A percentile compares a stretch with the other conserved stretches of the same genome.
These are phyloP conservation scores for Solidago caesia DNA, from an alignment of 129 eudicot genomes.

Conservation along the genomic window DNA sequence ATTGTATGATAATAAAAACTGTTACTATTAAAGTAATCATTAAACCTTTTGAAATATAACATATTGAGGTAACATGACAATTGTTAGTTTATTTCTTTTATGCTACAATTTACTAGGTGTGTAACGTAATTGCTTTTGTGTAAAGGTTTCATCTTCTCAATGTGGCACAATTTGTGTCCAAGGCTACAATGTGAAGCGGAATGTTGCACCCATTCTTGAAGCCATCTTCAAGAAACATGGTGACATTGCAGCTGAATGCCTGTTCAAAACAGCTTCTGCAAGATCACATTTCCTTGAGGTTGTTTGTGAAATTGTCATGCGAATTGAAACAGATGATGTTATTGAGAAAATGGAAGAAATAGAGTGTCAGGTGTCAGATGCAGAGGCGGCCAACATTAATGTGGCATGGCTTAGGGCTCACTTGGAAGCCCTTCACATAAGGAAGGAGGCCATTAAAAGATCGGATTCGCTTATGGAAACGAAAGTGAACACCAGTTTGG, in stretches of 20 bases:
- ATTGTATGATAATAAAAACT: background rate
- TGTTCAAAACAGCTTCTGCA: conserved; percentile 22
- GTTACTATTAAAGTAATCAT: no score
- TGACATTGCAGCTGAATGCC: conserved; percentile 33
- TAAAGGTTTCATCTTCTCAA: conserved; percentile 1
- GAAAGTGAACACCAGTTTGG: conserved; percentile 21
- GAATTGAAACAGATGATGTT: conserved; percentile 20
- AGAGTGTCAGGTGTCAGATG: conserved; percentile 19
- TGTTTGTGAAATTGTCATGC: conserved; percentile 25
- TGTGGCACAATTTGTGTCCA: conserved; percentile 21
- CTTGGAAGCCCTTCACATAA: conserved; percentile 5
- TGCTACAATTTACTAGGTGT: no score
- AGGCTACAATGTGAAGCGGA: conserved; percentile 44
- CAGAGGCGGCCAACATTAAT: conserved; percentile 25
- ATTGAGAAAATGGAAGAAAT: conserved; percentile 18
- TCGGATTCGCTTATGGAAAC: conserved; percentile 9
- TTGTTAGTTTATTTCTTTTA: no score
- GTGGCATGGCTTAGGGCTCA: conserved; percentile 31
- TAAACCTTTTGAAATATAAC: no score
- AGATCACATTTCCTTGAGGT: conserved; percentile 32
- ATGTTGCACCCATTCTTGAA: conserved; percentile 29
- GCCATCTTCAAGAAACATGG: conserved; percentile 41
- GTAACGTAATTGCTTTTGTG: no score
- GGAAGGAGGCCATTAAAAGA: conserved; percentile 7
- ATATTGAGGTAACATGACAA: no score